Evolutionary conservation across 768 basidiomycete genomes (phyloP).

Genomic region (Coprinopsis strossmayeri): DNA sequence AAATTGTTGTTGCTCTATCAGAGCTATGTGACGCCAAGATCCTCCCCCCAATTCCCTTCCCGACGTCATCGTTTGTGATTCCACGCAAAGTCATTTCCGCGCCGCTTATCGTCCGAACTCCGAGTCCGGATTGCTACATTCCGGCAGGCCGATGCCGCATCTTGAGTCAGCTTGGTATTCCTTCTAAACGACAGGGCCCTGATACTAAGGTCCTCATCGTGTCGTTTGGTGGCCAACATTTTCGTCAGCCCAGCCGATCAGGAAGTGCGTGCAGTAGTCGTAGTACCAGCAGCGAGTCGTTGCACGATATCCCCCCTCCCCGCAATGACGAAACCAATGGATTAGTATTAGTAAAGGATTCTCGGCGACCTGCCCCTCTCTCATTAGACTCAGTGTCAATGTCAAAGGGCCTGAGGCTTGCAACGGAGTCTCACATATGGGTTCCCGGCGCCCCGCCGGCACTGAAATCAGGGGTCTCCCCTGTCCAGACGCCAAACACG

Average conservation of each 20-base stretch:
- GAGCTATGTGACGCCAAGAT: constrained; percentile 24
- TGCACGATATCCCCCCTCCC: no score
- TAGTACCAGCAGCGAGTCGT: constrained; percentile 18
- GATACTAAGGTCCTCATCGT: constrained; percentile 58
- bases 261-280: constrained; percentile 30
- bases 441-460: constrained; percentile 55
- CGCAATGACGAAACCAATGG: no score
- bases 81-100: constrained; percentile 39
- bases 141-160: constrained; percentile 44
- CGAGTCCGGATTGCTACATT: constrained; percentile 35
- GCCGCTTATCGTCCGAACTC: constrained; percentile 67
- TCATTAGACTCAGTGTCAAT: neutral
- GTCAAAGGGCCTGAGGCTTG: constrained; percentile 23
- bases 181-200: constrained; percentile 39
- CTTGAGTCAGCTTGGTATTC: constrained; percentile 56
- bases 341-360: no score
- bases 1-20: constrained; percentile 38
- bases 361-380: neutral
- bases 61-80: constrained; percentile 10
- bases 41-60: constrained; percentile 37
- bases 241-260: constrained; percentile 43
- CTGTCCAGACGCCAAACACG: neutral
- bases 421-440: constrained; percentile 48
- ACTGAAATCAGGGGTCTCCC: constrained; percentile 18
- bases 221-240: constrained; percentile 76